Conservation (phyloP, 2,329 filamentous ascomycete species). For the Fusarium musae region DNA sequence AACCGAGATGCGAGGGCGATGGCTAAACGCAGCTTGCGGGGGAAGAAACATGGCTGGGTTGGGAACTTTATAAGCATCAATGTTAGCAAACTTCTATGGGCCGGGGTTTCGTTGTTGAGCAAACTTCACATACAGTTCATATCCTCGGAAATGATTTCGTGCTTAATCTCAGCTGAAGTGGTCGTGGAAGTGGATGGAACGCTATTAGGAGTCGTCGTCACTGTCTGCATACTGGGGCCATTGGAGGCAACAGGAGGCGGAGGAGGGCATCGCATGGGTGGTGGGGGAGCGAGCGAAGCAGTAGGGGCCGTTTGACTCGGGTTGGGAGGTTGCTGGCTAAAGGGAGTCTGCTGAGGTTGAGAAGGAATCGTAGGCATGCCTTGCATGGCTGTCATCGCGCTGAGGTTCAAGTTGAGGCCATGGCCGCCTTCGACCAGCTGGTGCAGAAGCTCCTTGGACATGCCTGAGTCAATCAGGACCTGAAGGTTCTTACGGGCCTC, state of each 20-base stretch:
- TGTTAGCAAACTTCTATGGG: constrained; percentile 13
- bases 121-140: constrained; percentile 40
- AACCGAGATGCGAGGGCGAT: constrained; percentile 58
- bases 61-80: constrained; percentile 26
- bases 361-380: constrained; percentile 23
- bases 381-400: constrained; percentile 29
- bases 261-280: constrained; percentile 49
- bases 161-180: constrained; percentile 45
- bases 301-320: constrained; percentile 35
- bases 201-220: constrained; percentile 34
- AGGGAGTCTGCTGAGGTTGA: constrained; percentile 36
- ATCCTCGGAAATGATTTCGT: constrained; percentile 46
- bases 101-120: neutral
- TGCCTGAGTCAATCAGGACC: constrained; percentile 57
- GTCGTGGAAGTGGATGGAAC: constrained; percentile 39
- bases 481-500: constrained; percentile 59
- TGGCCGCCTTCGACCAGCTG: constrained; percentile 55
- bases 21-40: constrained; percentile 52
- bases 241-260: constrained; percentile 44
- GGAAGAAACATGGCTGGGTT: constrained; percentile 49
- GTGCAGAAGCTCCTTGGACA: constrained; percentile 56
- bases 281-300: constrained; percentile 43
- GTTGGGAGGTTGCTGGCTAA: constrained; percentile 24
- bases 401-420: constrained; percentile 45
- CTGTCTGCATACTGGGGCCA: constrained; percentile 31